Percentiles rank a stretch among this genome's conserved stretches.
These are phyloP conservation scores for Pseudogymnoascus sp. DNA, from an alignment of 2,329 filamentous ascomycete genomes.

Conservation along the genomic window DNA sequence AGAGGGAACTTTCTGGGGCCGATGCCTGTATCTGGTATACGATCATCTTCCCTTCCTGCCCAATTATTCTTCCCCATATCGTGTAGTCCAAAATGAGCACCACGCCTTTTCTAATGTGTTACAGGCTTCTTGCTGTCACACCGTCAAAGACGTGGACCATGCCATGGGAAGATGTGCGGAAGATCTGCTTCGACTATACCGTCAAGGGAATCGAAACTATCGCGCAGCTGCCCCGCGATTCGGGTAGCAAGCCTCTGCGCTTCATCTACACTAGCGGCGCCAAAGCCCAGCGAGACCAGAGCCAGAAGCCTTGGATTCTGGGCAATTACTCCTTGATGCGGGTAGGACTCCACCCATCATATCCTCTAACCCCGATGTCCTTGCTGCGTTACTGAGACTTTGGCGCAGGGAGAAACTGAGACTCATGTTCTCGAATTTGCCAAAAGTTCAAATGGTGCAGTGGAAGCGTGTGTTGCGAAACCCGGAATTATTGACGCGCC, in stretches of 20 bases:
- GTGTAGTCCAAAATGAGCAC: background rate
- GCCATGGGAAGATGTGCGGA: constrained; percentile 32
- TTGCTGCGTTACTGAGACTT: background rate
- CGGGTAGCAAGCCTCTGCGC: constrained; percentile 31
- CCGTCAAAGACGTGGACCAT: constrained; percentile 29
- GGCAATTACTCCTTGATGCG: constrained; percentile 39
- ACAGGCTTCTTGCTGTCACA: constrained; percentile 37
- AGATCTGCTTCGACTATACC: constrained; percentile 36
- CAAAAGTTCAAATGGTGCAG: constrained; percentile 29
- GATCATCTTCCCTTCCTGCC: background rate
- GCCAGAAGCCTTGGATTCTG: constrained; percentile 33
- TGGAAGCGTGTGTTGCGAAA: constrained; percentile 36
- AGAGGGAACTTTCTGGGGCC: constrained; percentile 26
- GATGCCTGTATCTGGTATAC: constrained; percentile 34
- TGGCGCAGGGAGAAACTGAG: constrained; percentile 40
- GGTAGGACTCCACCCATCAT: constrained; percentile 29
- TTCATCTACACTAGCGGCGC: constrained; percentile 45
- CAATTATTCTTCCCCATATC: background rate
- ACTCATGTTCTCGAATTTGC: constrained; percentile 36
- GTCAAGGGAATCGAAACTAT: constrained; percentile 32
- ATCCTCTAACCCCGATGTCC: background rate
- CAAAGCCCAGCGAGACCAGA: constrained; percentile 37
- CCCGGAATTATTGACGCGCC: constrained; percentile 36
- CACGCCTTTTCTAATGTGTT: constrained; percentile 15
- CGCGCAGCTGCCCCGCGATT: constrained; percentile 20